phyloP scores from a whole-genome alignment of 371 early-diverging fungal genomes.

The Rhizopus sp. region DNA sequence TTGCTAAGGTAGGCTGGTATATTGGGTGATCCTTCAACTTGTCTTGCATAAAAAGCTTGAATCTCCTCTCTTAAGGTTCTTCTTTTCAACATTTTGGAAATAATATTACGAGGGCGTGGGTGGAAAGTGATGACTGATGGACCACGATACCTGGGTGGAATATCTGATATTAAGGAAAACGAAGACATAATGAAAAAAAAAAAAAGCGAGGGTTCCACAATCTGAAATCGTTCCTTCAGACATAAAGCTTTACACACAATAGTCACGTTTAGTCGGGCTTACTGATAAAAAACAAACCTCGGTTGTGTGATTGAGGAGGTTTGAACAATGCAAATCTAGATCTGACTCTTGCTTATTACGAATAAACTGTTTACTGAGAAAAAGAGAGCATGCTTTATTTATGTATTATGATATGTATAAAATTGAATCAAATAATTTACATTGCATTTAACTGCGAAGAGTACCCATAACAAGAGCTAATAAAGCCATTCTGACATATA shows the following conservation, averaged over 20 bases:
- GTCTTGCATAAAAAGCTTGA: conserved; percentile 20
- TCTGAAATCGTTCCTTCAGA: too few species aligned
- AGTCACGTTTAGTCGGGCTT: too few species aligned
- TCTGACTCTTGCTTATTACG: too few species aligned
- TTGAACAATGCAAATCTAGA: neutral
- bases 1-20: conserved; percentile 34
- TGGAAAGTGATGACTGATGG: conserved; percentile 1
- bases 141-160: neutral
- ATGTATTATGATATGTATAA: too few species aligned
- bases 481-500: conserved; percentile 97
- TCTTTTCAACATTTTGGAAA: conserved; percentile 11
- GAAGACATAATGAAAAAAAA: conserved; percentile 7
- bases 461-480: conserved; percentile 79
- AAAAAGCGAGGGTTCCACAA: neutral
- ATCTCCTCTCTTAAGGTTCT: conserved; percentile 20
- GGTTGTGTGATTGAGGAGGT: neutral
- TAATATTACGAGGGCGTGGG: conserved; percentile 6
- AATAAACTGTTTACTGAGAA: too few species aligned
- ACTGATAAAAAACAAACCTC: too few species aligned
- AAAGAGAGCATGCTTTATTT: too few species aligned
- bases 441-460: conserved; percentile 25
- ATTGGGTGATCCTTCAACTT: conserved; percentile 20
- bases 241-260: too few species aligned
- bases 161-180: conserved; percentile 4
- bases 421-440: too few species aligned